Base-by-base conservation (phyloP, 768 basidiomycete genomes). In the Scleroderma bovista region DNA sequence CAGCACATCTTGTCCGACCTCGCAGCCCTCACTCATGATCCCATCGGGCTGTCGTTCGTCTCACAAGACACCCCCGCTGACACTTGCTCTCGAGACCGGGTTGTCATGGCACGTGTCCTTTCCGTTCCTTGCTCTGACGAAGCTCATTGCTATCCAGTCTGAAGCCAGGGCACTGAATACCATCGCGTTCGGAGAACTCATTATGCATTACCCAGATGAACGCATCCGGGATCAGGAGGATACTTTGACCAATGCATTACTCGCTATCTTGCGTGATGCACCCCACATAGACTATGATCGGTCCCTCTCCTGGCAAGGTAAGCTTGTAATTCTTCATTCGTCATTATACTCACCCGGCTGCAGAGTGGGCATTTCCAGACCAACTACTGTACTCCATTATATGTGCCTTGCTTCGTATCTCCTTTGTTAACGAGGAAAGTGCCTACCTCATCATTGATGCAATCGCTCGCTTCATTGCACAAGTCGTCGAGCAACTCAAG, bases 341-440 rank as follows among this genome's bases (percentile, higher is more conserved):
- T 20, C 12, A 13, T 37, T 24, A 19, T 34, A 42, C 45, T 58
- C 15, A 54, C 45, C 17, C 12, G 24, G 16, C 24, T 33, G n/a
- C 39, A 93, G 91, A 89, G 56, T 93, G 90, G 90, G 78, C 90
- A 3, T 74, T 90, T 29, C 84, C 92, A 33, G 88, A 94, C 66
- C 87, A 92, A 60, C 77, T 94, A 36, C 84, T 88, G 1, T 88
- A 76, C 60, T 83, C 86, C 1, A 89, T 84, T 3, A 77, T 90
- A 20, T 86, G 85, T 4, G 86, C 90, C 11, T 70, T 92, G 8
- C 72, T 94, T 40, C 74, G 80, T 46, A 70, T 91, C 19, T 81
- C 86, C 19, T 77, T 74, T 39, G 63, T 70, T 16, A 73, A 84
- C 65, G 63, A 70, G 0, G 66, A 76, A 45, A 75, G 80, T 55